Conservation (phyloP, 129 eudicot genomes). For the Pittosporum tobira region DNA sequence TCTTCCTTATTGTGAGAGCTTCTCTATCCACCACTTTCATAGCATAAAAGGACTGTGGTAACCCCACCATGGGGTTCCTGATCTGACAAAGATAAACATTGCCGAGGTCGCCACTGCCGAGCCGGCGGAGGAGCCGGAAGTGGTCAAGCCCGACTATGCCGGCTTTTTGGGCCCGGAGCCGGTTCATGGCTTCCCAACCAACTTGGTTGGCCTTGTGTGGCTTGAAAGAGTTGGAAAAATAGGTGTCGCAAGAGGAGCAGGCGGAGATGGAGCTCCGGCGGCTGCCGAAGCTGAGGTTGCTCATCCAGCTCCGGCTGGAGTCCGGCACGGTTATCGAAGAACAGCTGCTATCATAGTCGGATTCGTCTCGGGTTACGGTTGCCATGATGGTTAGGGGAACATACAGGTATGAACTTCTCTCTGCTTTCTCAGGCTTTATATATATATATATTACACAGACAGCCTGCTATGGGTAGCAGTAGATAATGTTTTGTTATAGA, state of each 20-base stretch:
- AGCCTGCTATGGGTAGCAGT: background rate
- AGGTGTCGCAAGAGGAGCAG: constrained; percentile 30
- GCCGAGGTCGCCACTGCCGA: constrained; percentile 68
- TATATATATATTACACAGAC: background rate
- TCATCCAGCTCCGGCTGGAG: constrained; percentile 70
- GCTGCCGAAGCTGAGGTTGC: constrained; percentile 32
- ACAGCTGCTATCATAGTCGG: constrained; percentile 63
- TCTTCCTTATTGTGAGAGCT: constrained; percentile 61
- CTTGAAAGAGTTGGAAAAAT: constrained; percentile 29
- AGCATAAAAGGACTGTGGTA: constrained; percentile 44
- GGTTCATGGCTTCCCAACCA: constrained; percentile 68
- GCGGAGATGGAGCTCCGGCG: constrained; percentile 26
- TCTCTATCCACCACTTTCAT: constrained; percentile 85
- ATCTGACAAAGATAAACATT: constrained; percentile 73
- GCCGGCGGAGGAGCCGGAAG: constrained; percentile 51
- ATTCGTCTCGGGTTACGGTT: constrained; percentile 36
- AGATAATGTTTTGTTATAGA: no score
- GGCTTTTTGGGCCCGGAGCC: constrained; percentile 38
- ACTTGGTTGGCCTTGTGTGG: constrained; percentile 75
- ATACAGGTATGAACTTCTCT: background rate
- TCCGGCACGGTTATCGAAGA: constrained; percentile 63
- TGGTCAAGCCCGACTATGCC: constrained; percentile 55
- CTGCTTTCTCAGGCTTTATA: background rate
- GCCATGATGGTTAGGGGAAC: constrained; percentile 24
- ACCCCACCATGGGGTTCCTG: constrained; percentile 49